Evolutionary conservation across 768 basidiomycete genomes (phyloP).

Genomic region (Suillus placidus): DNA sequence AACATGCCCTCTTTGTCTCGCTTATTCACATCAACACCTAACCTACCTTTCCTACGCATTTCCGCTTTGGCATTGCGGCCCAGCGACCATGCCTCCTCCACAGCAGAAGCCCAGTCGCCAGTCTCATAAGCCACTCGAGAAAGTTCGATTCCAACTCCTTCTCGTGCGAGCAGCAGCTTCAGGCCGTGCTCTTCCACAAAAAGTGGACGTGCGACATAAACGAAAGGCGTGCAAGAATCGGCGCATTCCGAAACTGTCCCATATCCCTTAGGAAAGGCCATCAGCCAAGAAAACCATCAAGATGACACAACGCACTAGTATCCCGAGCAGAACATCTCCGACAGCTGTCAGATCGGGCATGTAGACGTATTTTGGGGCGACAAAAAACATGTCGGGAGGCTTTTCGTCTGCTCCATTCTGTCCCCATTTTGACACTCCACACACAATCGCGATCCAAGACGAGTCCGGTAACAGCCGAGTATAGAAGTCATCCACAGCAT

Average conservation of each 20-base stretch:
- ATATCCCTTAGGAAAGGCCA: conserved; percentile 56
- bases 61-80: conserved; percentile 50
- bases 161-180: conserved; percentile 58
- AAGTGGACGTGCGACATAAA: conserved; percentile 78
- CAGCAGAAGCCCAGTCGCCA: conserved; percentile 69
- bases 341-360: conserved; percentile 82
- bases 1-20: conserved; percentile 45
- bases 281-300: not conserved
- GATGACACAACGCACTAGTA: conserved; percentile 55
- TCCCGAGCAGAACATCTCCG: conserved; percentile 76
- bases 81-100: conserved; percentile 58
- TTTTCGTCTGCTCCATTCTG: conserved; percentile 28
- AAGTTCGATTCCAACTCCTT: conserved; percentile 73
- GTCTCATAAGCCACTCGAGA: conserved; percentile 64
- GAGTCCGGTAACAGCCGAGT: conserved; percentile 60
- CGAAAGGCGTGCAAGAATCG: conserved; percentile 74
- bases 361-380: conserved; percentile 76
- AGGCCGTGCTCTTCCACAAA: conserved; percentile 84
- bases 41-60: conserved; percentile 46
- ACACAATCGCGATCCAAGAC: conserved; percentile 80
- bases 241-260: conserved; percentile 82
- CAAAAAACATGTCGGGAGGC: conserved; percentile 71
- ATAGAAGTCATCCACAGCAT: conserved; percentile 29
- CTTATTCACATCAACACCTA: conserved; percentile 41
- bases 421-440: conserved; percentile 66